phyloP scores from a whole-genome alignment of 257 asterid genomes.

The Solanum pennellii region DNA sequence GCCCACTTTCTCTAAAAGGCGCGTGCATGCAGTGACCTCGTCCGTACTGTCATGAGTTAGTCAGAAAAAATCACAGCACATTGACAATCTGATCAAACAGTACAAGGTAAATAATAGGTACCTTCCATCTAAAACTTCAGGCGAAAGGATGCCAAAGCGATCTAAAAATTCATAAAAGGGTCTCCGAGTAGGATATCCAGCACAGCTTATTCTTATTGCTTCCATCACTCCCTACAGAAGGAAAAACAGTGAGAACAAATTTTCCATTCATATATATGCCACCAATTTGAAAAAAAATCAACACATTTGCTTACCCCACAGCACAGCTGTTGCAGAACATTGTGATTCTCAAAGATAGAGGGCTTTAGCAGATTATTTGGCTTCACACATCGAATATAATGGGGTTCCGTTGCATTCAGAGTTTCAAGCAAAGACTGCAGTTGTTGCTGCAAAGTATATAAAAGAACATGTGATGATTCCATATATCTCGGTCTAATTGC shows the following conservation, averaged over 20 bases:
- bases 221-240: constrained; percentile 90
- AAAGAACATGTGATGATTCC: neutral
- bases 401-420: constrained; percentile 53
- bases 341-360: constrained; percentile 85
- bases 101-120: constrained; percentile 10
- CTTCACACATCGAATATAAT: constrained; percentile 74
- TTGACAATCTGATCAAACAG: neutral
- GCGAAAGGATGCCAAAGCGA: constrained; percentile 87
- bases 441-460: constrained; percentile 45
- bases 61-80: neutral
- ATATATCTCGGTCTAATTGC: neutral
- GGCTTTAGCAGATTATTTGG: constrained; percentile 98
- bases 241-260: neutral
- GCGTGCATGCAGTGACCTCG: constrained; percentile 36
- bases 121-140: constrained; percentile 85
- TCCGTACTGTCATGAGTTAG: constrained; percentile 20
- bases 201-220: constrained; percentile 98
- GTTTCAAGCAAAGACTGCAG: constrained; percentile 52
- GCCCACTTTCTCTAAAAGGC: constrained; percentile 34
- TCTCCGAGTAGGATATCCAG: constrained; percentile 96
- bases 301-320: constrained; percentile 68
- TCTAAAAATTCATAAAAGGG: constrained; percentile 75
- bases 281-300: neutral
- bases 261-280: neutral
- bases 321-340: constrained; percentile 94